A percentile compares a stretch with the other conserved stretches of the same genome.
Evolutionary conservation across 306 rosid genomes (phyloP).

Genomic region (Cucurbita moschata): DNA sequence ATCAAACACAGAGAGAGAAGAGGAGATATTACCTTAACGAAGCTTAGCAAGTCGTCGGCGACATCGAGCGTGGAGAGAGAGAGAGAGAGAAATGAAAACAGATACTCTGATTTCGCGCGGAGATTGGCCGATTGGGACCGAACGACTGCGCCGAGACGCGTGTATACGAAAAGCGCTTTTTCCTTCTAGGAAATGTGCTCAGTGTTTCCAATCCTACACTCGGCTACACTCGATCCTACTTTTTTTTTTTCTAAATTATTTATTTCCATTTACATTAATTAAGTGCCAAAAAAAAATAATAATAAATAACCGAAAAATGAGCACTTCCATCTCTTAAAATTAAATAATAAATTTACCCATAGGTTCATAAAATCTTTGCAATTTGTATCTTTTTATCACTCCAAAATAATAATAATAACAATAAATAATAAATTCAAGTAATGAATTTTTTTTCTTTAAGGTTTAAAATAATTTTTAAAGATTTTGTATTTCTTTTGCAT

Average conservation of each 20-base stretch:
- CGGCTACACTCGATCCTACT: background rate
- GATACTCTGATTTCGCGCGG: slow-evolving; percentile 7
- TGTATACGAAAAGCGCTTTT: background rate
- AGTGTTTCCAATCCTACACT: background rate
- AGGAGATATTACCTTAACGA: background rate
- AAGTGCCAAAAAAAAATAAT: background rate
- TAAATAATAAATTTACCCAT: no score
- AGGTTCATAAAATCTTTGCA: no score
- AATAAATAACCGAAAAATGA: background rate
- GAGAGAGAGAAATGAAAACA: background rate
- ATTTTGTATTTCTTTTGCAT: no score
- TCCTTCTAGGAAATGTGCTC: background rate
- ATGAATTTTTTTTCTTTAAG: no score
- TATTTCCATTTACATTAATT: background rate
- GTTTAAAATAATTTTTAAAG: no score
- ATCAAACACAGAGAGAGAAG: background rate
- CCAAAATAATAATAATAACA: no score
- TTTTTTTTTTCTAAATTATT: background rate
- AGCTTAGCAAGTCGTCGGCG: slow-evolving; percentile 8
- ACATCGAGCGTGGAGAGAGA: background rate
- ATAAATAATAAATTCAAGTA: no score
- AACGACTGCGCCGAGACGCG: background rate
- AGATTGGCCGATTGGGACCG: slow-evolving; percentile 9
- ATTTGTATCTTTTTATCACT: no score
- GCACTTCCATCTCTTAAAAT: background rate